Evolutionary conservation across 225 moss, liverwort and hornwort species (phyloP).

Genomic region (Sphagnum tenellum): DNA sequence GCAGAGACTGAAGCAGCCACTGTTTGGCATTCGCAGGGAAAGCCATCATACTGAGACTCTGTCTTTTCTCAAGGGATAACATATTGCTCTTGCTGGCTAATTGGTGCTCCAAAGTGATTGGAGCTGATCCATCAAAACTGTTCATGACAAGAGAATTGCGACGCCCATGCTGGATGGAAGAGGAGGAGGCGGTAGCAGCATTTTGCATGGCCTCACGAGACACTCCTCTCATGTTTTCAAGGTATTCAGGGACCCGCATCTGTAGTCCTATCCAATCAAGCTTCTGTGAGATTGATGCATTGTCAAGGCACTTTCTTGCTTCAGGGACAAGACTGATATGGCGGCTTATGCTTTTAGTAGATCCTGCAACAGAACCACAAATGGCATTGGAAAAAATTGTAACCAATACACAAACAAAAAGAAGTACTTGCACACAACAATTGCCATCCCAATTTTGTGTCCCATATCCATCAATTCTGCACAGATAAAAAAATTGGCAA

Average conservation of each 20-base stretch:
- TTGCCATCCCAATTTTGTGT: no score
- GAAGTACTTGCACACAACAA: no score
- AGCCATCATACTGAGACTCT: slow-evolving; percentile 61
- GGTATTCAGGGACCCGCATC: slow-evolving; percentile 50
- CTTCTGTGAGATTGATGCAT: slow-evolving; percentile 29
- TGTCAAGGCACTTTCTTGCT: slow-evolving; percentile 18
- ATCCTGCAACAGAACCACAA: no score
- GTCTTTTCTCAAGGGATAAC: slow-evolving; percentile 35
- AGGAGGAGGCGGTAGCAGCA: slow-evolving; percentile 10
- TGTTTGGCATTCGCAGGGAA: slow-evolving; percentile 84
- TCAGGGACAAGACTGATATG: background rate
- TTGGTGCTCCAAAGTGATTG: slow-evolving; percentile 44
- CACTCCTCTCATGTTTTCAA: slow-evolving; percentile 49
- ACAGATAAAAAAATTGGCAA: no score
- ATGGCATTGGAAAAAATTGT: no score
- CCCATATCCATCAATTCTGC: no score
- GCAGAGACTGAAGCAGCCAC: slow-evolving; percentile 87
- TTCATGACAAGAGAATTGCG: slow-evolving; percentile 55
- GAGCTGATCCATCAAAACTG: slow-evolving; percentile 49
- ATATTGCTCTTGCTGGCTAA: slow-evolving; percentile 50
- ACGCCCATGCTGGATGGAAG: slow-evolving; percentile 27
- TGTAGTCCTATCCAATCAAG: slow-evolving; percentile 39
- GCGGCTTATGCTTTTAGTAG: no score
- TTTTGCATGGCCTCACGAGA: slow-evolving; percentile 35
- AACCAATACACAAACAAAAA: no score